Evolutionary conservation across 2,329 filamentous ascomycete species (phyloP).

Genomic region (Aspergillus fumigatiaffinis): DNA sequence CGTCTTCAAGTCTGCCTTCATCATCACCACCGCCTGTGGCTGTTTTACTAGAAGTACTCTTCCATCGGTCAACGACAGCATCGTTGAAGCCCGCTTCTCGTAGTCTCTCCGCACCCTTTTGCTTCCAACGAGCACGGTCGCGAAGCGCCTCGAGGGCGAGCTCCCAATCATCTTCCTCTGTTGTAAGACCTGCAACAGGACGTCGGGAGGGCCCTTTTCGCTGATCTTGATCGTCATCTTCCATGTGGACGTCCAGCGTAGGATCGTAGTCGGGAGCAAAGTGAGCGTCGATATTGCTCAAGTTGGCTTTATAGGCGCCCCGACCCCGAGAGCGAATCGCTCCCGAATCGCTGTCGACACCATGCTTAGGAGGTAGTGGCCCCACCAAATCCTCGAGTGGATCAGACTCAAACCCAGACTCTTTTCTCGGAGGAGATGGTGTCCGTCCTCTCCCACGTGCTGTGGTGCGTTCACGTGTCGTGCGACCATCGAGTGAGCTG

Average conservation of each 20-base stretch:
- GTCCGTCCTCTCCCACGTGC: neutral
- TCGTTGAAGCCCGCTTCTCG: constrained; percentile 75
- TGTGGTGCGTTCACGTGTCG: constrained; percentile 2
- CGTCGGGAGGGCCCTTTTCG: constrained; percentile 49
- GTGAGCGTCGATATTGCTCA: constrained; percentile 70
- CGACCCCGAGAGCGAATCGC: constrained; percentile 62
- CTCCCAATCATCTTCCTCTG: constrained; percentile 67
- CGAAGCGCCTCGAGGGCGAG: constrained; percentile 72
- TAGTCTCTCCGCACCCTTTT: constrained; percentile 70
- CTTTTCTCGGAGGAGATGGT: constrained; percentile 6
- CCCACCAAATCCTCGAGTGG: constrained; percentile 74
- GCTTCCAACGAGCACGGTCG: constrained; percentile 74
- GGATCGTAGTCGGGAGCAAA: constrained; percentile 68
- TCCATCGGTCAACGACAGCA: constrained; percentile 68
- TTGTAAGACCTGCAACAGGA: constrained; percentile 40
- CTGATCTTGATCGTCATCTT: constrained; percentile 54
- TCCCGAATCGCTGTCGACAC: constrained; percentile 36
- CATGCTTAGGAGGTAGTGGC: constrained; percentile 53
- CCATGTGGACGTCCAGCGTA: constrained; percentile 37
- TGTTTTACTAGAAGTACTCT: constrained; percentile 54
- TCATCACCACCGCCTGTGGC: constrained; percentile 35
- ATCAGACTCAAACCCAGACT: constrained; percentile 53
- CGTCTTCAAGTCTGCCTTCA: constrained; percentile 63
- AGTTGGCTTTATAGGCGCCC: constrained; percentile 56
- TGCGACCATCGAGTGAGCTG: constrained; percentile 3